Percentiles rank a stretch among this genome's conserved stretches.
phyloP scores from a whole-genome alignment of 2,329 filamentous ascomycete genomes.

The Colletotrichum gigasporum region DNA sequence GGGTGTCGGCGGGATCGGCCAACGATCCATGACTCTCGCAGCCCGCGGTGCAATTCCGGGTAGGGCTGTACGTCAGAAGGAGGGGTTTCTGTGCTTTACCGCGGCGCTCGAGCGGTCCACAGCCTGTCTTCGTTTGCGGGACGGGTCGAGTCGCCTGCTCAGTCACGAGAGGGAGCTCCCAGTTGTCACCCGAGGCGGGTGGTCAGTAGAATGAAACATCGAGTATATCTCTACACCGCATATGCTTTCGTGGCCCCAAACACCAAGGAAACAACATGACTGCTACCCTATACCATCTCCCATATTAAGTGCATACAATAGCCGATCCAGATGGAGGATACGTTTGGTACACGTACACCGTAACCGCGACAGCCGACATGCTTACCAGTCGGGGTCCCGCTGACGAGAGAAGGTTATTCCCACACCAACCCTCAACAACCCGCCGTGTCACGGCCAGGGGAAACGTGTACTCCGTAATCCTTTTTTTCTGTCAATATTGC shows the following conservation, averaged over 20 bases:
- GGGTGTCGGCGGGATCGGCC: constrained; percentile 23
- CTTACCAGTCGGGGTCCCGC: constrained; percentile 1
- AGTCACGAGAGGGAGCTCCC: no score
- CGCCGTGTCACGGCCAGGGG: background rate
- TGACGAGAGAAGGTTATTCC: constrained; percentile 3
- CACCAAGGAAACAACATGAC: background rate
- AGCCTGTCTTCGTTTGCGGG: background rate
- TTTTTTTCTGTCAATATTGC: constrained; percentile 1
- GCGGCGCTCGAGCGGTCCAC: background rate
- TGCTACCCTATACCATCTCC: background rate
- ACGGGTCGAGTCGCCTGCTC: no score
- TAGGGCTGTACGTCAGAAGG: constrained; percentile 14
- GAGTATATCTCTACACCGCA: background rate
- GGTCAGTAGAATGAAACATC: background rate
- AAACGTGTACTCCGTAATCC: background rate
- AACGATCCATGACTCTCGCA: constrained; percentile 27
- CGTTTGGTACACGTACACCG: background rate
- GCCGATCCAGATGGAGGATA: background rate
- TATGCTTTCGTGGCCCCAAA: background rate
- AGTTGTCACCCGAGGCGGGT: no score
- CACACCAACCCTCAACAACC: background rate
- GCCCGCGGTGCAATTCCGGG: constrained; percentile 8
- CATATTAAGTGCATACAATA: constrained; percentile 4
- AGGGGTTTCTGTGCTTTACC: background rate
- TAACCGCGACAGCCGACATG: constrained; percentile 15